Percentiles rank a stretch among this genome's conserved stretches.
These are phyloP conservation scores for Sanghuangporus baumii DNA, from an alignment of 1,284 basidiomycete genomes.

Conservation along the genomic window DNA sequence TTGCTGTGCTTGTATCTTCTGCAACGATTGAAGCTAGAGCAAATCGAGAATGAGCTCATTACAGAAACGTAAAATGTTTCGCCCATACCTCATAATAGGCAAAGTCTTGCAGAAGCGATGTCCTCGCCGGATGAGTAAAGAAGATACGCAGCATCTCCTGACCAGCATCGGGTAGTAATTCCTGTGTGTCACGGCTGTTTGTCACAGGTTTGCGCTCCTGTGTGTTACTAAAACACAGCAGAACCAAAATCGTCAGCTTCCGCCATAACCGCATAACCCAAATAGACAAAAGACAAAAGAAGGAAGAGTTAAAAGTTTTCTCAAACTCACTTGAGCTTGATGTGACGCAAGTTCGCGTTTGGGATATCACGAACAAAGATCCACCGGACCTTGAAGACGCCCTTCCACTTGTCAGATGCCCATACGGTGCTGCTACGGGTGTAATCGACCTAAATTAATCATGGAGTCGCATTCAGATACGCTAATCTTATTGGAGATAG, in stretches of 20 bases:
- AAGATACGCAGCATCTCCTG: slow-evolving; percentile 94
- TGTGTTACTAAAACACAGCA: slow-evolving; percentile 66
- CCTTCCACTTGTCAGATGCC: slow-evolving; percentile 99
- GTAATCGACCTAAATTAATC: slow-evolving; percentile 58
- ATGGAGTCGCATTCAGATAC: slow-evolving; percentile 2
- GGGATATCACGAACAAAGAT: slow-evolving; percentile 94
- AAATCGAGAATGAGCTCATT: slow-evolving; percentile 13
- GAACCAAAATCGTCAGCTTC: background rate
- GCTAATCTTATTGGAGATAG: background rate
- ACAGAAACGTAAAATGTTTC: slow-evolving; percentile 7
- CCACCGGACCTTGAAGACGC: slow-evolving; percentile 93
- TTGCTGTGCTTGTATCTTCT: slow-evolving; percentile 51
- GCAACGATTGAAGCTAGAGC: slow-evolving; percentile 68
- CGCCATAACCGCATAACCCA: background rate
- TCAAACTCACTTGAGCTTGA: slow-evolving; percentile 65
- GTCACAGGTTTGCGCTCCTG: slow-evolving; percentile 96
- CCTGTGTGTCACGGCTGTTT: slow-evolving; percentile 89
- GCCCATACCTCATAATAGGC: slow-evolving; percentile 81
- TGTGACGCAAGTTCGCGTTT: slow-evolving; percentile 78
- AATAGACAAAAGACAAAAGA: slow-evolving; percentile 4
- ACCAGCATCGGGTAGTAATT: slow-evolving; percentile 88
- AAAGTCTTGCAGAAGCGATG: slow-evolving; percentile 89
- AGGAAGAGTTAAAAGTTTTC: background rate
- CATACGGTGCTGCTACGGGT: slow-evolving; percentile 87
- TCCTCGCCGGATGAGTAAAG: slow-evolving; percentile 84